Conservation (phyloP, 805 yeast species). For the Wickerhamiella allomyrinae region DNA sequence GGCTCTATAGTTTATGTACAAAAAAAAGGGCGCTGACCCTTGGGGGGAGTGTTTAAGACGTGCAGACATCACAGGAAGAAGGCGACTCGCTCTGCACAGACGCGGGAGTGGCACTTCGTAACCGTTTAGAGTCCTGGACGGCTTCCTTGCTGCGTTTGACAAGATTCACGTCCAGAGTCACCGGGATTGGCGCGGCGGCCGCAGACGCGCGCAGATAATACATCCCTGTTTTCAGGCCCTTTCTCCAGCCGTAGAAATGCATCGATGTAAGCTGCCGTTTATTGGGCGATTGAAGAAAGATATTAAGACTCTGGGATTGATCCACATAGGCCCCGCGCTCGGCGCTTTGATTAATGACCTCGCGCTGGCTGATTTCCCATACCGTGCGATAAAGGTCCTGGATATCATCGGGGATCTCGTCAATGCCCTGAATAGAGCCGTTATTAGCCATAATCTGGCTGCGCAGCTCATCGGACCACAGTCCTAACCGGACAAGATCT, state of each 20-base stretch:
- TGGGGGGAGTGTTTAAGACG: too few species aligned
- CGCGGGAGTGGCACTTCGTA: neutral
- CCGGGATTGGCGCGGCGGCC: constrained; percentile 88
- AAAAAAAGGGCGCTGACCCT: too few species aligned
- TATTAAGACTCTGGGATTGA: constrained; percentile 89
- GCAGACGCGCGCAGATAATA: constrained; percentile 92
- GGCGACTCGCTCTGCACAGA: constrained; percentile 2
- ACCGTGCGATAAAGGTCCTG: constrained; percentile 71
- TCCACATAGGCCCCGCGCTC: constrained; percentile 55
- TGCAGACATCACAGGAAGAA: constrained; percentile 8
- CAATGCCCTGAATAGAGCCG: constrained; percentile 71
- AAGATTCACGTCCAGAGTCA: constrained; percentile 42
- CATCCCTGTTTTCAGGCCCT: constrained; percentile 94
- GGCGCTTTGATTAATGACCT: constrained; percentile 69
- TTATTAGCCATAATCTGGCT: constrained; percentile 55
- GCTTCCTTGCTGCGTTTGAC: constrained; percentile 15
- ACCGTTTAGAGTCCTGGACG: neutral
- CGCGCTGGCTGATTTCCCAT: constrained; percentile 82
- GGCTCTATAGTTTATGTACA: too few species aligned
- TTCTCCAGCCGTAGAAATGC: constrained; percentile 97
- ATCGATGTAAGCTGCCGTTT: constrained; percentile 88
- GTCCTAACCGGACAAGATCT: constrained; percentile 60
- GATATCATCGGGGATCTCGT: constrained; percentile 52
- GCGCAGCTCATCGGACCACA: constrained; percentile 68
- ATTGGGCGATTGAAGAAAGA: constrained; percentile 74